Evolutionary conservation across 208 protist genomes (phyloP), one percentile per base, ranked within the genome.

Genomic region (Strigomonas galati): DNA sequence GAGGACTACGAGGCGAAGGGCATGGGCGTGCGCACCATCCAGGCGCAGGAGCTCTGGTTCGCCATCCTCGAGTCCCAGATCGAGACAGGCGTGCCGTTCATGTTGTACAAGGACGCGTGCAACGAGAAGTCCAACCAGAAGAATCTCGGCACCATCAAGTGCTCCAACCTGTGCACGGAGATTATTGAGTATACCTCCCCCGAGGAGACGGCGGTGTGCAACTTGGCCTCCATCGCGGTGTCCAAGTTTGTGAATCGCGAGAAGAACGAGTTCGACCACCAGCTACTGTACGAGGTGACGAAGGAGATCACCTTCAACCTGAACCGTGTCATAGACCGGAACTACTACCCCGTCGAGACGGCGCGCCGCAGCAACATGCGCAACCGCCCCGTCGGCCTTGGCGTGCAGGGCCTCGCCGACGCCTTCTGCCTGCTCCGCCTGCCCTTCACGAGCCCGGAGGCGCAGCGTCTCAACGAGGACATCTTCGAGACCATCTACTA

Each of bases 401-500:
- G 99, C 52, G 97, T 99, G 30, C 98, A 99, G 78, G 99, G 99
- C 56, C 87, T 99, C 6, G 98, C 99, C 0, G 99, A 99, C 79
- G 82, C 95, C 26, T 99, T 99, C 74, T 92, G 98, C 57, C 55
- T 89, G 35, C 69, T 99, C 73, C 84, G 97, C 32, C 53, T 98
- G 30, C 97, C 98, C 12, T 99, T 99, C 61, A 96, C 98, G 14
- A 87, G 68, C 48, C 32, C 62, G 7, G 95, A 94, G 72, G 98
- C 98, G 1, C 79, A 83, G 58, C 61, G 67, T 23, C 71, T 99
- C 14, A 99, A 99, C 83, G 81, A 91, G 46, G 90, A 98, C 21
- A 99, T 99, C 76, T 99, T 99, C 68, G 99, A 99, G 79, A 99
- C 98, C 21, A 99, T 99, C 62, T 99, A 99, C 89, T 99, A 95